Base-by-base conservation (phyloP, 331 rosid genomes). In the Quercus phellos region DNA sequence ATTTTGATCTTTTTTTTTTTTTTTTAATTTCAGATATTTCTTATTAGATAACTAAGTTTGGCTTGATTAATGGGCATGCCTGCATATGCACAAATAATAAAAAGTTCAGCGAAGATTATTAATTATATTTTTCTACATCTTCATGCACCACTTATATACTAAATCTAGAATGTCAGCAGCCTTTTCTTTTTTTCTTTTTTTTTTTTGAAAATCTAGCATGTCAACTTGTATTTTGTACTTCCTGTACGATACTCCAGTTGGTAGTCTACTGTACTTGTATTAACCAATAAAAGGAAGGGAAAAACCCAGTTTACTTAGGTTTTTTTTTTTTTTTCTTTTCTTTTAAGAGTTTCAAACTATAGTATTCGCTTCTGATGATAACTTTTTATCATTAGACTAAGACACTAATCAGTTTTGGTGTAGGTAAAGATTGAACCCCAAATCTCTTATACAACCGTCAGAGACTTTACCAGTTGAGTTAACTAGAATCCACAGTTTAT, bases 261-360 rank as follows among this genome's bases (percentile, higher is more conserved):
- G 30, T 64, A 30, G 83, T 78, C 82, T 70, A 78, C 77, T 63
- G 78, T 75, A 75, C 75, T 74, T 21, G 4, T 75, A 32, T n/a
- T 29, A 18, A 26, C 17, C 53, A 46, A 46, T 12, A 46, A 46
- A 46, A 46, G 18, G 30, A 58, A n/a, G 26, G 64, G 27, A 8
- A 0, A 21, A 58, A 24, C 26, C 26, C 10, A 8, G 46, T 38
- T 8, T 38, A 38, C 46, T 38, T 38, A 38, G 46, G n/a, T n/a
- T 1, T 24, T 24, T 24, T 24, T 24, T 1, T 22, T 24, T 24
- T 24, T 24, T 24, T 24, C 26, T 24, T 24, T 24, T 24, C 1
- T 24, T 24, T 24, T 24, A 1, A 24, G 26, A 24, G 26, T 24
- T 24, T 24, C 26, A 24, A 1, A 1, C 26, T 24, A 24, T 24